Evolutionary conservation across 257 asterid species (phyloP).

Genomic region (Coffea eugenioides): DNA sequence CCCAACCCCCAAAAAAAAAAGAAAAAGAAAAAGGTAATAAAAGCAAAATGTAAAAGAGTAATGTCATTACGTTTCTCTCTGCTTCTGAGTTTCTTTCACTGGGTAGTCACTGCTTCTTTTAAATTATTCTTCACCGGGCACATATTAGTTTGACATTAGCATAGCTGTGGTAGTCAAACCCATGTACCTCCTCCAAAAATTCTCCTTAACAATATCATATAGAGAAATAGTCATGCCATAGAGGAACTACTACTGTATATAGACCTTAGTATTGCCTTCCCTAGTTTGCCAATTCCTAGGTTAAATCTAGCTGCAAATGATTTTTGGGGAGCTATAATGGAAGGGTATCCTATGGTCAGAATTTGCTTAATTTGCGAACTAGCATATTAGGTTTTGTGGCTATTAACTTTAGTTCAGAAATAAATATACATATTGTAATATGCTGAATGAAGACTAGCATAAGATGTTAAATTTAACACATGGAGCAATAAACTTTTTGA

Average conservation of each 20-base stretch:
- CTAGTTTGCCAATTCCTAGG: background rate
- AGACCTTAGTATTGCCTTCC: background rate
- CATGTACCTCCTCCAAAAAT: background rate
- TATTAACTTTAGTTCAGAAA: background rate
- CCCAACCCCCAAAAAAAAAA: background rate
- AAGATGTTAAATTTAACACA: background rate
- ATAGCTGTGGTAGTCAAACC: background rate
- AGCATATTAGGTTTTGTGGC: too few relatives aligned
- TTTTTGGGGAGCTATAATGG: background rate
- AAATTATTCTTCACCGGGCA: background rate
- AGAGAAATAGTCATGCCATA: background rate
- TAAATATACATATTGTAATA: too few relatives aligned
- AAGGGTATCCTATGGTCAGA: background rate
- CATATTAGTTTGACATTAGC: background rate
- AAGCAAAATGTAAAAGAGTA: background rate
- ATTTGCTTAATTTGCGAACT: background rate
- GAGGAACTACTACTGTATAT: background rate
- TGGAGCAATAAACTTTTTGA: background rate
- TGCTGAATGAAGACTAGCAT: background rate
- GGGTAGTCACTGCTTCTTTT: background rate
- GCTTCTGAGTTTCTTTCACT: background rate
- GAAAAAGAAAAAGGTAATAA: background rate
- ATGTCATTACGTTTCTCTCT: background rate
- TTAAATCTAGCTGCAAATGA: background rate
- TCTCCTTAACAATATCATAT: background rate